Conservation (phyloP, 2,329 filamentous ascomycete species). For the Pyrenochaeta sp. region DNA sequence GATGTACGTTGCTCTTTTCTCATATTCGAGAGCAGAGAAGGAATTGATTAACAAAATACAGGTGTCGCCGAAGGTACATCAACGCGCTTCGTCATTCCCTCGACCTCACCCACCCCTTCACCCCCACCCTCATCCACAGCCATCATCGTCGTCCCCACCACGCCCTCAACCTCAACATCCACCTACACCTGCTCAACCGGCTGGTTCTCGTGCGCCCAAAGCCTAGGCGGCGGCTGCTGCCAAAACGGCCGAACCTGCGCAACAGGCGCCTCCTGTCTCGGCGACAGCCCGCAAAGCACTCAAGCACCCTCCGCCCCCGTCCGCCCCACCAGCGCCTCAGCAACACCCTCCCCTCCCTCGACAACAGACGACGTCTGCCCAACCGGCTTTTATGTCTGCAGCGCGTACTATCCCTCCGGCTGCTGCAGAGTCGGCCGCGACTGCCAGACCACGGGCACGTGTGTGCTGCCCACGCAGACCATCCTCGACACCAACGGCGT, state of each 20-base stretch:
- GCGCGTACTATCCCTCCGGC: slow-evolving; percentile 78
- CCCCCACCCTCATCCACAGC: slow-evolving; percentile 45
- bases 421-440: slow-evolving; percentile 90
- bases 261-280: slow-evolving; percentile 48
- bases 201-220: slow-evolving; percentile 55
- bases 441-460: slow-evolving; percentile 78
- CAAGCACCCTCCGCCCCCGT: slow-evolving; percentile 51
- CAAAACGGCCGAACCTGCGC: slow-evolving; percentile 55
- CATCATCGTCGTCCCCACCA: slow-evolving; percentile 49
- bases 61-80: slow-evolving; percentile 41
- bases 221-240: slow-evolving; percentile 59
- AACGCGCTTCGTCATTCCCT: slow-evolving; percentile 37
- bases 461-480: slow-evolving; percentile 66
- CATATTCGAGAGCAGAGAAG: not conserved
- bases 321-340: slow-evolving; percentile 52
- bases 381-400: slow-evolving; percentile 90
- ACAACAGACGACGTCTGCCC: slow-evolving; percentile 73
- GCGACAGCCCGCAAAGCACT: slow-evolving; percentile 39
- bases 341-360: slow-evolving; percentile 71
- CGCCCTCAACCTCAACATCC: slow-evolving; percentile 36
- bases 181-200: slow-evolving; percentile 54
- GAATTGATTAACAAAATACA: too few species aligned
- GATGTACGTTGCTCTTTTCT: slow-evolving; percentile 67
- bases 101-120: slow-evolving; percentile 36
- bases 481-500: slow-evolving; percentile 69